These are phyloP conservation scores for Fomitopsis pulvina DNA, from an alignment of 768 basidiomycete genomes.

Conservation along the genomic window DNA sequence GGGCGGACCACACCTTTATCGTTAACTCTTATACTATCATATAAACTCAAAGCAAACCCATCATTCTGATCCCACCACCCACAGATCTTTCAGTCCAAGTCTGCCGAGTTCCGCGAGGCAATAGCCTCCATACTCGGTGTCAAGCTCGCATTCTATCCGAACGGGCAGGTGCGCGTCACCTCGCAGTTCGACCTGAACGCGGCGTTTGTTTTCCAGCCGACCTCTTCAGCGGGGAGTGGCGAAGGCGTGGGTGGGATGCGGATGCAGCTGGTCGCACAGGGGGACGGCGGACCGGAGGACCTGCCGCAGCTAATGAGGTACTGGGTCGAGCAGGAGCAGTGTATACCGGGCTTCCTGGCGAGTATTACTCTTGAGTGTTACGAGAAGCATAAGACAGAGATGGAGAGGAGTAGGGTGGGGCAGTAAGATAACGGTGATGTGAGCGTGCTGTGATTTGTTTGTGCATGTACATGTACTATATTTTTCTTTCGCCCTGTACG, in stretches of 20 bases:
- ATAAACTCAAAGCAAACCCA: neutral
- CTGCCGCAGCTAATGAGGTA: constrained; percentile 71
- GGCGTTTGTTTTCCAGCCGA: constrained; percentile 81
- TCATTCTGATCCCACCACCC: neutral
- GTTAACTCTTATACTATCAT: neutral
- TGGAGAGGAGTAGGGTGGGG: neutral
- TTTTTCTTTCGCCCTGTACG: too few species aligned
- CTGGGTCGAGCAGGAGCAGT: constrained; percentile 83
- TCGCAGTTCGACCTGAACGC: constrained; percentile 85
- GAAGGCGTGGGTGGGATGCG: constrained; percentile 20
- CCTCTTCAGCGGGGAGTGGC: constrained; percentile 28
- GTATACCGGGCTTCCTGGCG: constrained; percentile 85
- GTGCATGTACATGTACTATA: neutral
- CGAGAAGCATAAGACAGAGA: constrained; percentile 41
- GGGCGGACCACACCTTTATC: too few species aligned
- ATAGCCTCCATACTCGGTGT: constrained; percentile 87
- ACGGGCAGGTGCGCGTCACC: constrained; percentile 85
- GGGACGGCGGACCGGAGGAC: constrained; percentile 70
- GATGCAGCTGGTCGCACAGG: constrained; percentile 71
- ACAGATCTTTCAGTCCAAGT: constrained; percentile 79
- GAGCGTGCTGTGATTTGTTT: neutral
- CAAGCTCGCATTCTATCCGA: constrained; percentile 87
- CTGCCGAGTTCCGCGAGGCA: constrained; percentile 86
- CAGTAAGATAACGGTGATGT: neutral
- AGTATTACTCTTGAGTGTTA: constrained; percentile 86